Evolutionary conservation across 2,329 filamentous ascomycete genomes (phyloP).

Genomic region (Zasmidium citrigriseum): DNA sequence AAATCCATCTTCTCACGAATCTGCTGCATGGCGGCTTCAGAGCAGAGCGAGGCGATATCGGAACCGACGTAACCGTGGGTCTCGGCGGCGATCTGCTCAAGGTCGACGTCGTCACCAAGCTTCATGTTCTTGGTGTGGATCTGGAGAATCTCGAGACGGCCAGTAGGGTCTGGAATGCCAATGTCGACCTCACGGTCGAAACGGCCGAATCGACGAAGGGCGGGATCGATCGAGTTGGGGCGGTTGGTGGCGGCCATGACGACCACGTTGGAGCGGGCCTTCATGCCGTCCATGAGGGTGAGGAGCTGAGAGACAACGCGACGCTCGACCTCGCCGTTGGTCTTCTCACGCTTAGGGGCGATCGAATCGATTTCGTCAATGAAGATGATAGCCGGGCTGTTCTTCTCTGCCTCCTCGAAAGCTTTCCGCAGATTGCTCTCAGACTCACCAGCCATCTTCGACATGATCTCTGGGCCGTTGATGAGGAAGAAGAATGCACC

Average conservation of each 20-base stretch:
- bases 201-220: constrained; percentile 94
- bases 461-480: constrained; percentile 99
- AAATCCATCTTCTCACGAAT: constrained; percentile 99
- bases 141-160: constrained; percentile 96
- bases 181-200: constrained; percentile 99
- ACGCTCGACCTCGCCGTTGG: constrained; percentile 97
- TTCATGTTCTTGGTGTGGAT: constrained; percentile 99
- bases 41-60: constrained; percentile 96
- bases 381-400: constrained; percentile 98
- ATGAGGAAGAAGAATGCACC: constrained; percentile 99
- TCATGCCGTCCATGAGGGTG: constrained; percentile 99
- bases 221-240: constrained; percentile 97
- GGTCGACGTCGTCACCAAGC: constrained; percentile 91
- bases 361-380: constrained; percentile 99
- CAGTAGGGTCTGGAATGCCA: constrained; percentile 94
- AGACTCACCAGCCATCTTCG: constrained; percentile 99
- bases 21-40: constrained; percentile 99
- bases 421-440: constrained; percentile 97
- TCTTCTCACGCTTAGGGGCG: constrained; percentile 99
- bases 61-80: constrained; percentile 99
- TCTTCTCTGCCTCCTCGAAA: constrained; percentile 99
- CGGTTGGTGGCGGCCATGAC: constrained; percentile 99
- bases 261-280: constrained; percentile 96
- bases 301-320: constrained; percentile 96
- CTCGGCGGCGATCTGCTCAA: constrained; percentile 94